Evolutionary conservation across 176 grass and related monocot species (phyloP).

Genomic region (Triticum monococcum): DNA sequence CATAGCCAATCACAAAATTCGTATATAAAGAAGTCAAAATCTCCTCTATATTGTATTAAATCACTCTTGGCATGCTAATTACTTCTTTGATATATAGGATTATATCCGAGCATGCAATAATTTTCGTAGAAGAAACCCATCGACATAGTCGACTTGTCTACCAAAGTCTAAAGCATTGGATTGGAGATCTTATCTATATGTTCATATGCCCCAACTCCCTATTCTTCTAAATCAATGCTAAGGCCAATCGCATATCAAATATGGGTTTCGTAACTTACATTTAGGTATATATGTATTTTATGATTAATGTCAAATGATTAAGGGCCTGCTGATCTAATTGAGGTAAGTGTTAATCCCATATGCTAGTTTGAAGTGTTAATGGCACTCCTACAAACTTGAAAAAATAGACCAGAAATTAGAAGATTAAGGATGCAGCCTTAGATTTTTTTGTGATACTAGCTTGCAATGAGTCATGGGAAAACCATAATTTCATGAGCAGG

Average conservation of each 20-base stretch:
- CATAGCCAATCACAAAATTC: not conserved
- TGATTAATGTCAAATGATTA: not conserved
- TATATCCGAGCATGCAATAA: not conserved
- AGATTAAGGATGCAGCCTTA: not conserved
- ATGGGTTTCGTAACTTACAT: not conserved
- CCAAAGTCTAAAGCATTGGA: not conserved
- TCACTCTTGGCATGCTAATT: not conserved
- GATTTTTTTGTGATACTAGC: not conserved
- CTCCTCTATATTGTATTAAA: not conserved
- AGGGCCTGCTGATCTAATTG: not conserved
- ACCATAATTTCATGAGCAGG: not conserved
- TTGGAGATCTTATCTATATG: not conserved
- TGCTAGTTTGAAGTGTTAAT: not conserved
- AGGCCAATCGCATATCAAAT: not conserved
- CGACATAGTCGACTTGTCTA: too few relatives aligned
- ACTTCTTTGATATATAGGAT: not conserved
- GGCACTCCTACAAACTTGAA: not conserved
- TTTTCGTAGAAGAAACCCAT: not conserved
- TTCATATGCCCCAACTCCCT: not conserved
- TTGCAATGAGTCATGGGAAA: not conserved
- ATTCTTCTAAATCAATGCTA: not conserved
- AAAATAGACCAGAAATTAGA: not conserved
- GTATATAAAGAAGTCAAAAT: not conserved
- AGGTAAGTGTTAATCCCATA: too few relatives aligned
- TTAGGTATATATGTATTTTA: not conserved